phyloP scores from a whole-genome alignment of 1,284 basidiomycete species.

The Mrakiaceae sp. region DNA sequence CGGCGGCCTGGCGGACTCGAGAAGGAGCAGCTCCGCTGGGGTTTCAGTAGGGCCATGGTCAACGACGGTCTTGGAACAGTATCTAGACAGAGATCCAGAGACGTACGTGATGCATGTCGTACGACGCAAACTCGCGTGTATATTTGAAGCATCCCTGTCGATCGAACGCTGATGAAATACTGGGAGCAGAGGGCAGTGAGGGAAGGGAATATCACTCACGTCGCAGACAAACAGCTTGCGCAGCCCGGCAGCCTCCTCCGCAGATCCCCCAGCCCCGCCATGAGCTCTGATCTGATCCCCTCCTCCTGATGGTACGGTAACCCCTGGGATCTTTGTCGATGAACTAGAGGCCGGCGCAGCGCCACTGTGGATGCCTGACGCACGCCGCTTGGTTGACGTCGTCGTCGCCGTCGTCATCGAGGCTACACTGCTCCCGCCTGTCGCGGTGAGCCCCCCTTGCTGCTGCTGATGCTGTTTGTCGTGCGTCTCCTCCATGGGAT shows the following conservation, averaged over 20 bases:
- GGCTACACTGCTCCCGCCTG: neutral
- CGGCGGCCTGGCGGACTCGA: conserved; percentile 75
- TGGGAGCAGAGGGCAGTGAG: neutral
- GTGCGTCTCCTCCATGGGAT: conserved; percentile 39
- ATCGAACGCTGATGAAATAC: too few relatives aligned
- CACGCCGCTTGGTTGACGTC: too few relatives aligned
- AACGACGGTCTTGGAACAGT: neutral
- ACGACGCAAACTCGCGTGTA: conserved; percentile 60
- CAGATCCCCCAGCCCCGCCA: conserved; percentile 42
- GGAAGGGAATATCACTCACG: conserved; percentile 21
- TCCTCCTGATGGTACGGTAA: too few relatives aligned
- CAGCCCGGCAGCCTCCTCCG: conserved; percentile 36
- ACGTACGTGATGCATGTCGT: conserved; percentile 63
- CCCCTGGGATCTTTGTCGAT: too few relatives aligned
- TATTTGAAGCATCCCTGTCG: conserved; percentile 82
- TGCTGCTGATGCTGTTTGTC: neutral
- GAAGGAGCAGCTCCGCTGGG: conserved; percentile 57
- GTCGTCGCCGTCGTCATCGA: conserved; percentile 25
- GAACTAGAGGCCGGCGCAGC: too few relatives aligned
- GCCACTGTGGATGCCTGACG: too few relatives aligned
- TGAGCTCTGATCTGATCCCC: too few relatives aligned
- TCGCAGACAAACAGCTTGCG: conserved; percentile 35
- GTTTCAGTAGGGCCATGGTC: neutral
- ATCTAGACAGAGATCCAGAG: neutral
- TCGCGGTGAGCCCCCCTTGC: neutral